Evolutionary conservation across 1,284 basidiomycete genomes (phyloP), one percentile per base, ranked within the genome.

Genomic region (Kalmanozyma brasiliensis): DNA sequence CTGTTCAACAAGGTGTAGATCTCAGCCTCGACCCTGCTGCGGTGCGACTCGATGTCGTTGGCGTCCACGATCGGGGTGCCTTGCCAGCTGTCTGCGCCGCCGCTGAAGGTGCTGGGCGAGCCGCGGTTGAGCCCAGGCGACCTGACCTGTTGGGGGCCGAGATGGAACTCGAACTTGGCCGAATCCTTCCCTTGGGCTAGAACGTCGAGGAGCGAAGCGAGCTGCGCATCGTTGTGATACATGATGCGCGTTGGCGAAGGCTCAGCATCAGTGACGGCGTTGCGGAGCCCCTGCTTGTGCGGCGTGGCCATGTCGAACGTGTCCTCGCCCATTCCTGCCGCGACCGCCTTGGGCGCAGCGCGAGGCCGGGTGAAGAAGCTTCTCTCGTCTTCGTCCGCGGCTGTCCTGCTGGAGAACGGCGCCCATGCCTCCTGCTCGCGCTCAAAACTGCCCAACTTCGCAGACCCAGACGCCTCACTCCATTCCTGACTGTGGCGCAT

Each of bases 101-200:
- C 24, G 30, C 8, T 33, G 17, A 32, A 38, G 17, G 26, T n/a
- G n/a, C n/a, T n/a, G n/a, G n/a, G n/a, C n/a, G n/a, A n/a, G n/a
- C n/a, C n/a, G n/a, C n/a, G n/a, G n/a, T n/a, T n/a, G n/a, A n/a
- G n/a, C n/a, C n/a, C n/a, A n/a, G n/a, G n/a, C n/a, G n/a, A n/a
- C n/a, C n/a, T n/a, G n/a, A n/a, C 26, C 26, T 29, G 26, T 29
- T 6, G 11, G 11, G 61, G 49, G 16, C 36, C 51, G 23, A 55
- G 47, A n/a, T 61, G 59, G 41, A 77, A 72, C 29, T 73, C 70
- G 33, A 78, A 78, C 38, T 78, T 78, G 51, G 75, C 76, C 36
- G 62, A 66, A 33, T 72, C 68, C 32, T 76, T 70, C 19, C 68
- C 73, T 22, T 53, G 46, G 1, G 69, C 70, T 10, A 78, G 45